Evolutionary conservation across 163 green algal species (phyloP), one percentile per base, ranked within the genome.

Genomic region (Chlorella variabilis): DNA sequence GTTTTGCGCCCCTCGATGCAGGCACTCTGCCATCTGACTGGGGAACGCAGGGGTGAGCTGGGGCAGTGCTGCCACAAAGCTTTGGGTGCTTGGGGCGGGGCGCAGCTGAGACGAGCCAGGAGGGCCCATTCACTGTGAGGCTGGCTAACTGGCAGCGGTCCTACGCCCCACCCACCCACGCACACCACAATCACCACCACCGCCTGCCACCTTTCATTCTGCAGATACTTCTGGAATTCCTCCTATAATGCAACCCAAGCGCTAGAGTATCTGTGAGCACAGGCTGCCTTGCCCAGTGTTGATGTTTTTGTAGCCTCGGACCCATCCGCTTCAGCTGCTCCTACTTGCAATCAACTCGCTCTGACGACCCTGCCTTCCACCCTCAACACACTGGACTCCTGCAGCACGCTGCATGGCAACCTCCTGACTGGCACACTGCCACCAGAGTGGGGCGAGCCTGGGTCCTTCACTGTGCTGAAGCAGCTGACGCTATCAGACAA

Each of bases 331-430:
- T 23, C 66, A 29, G 41, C 11, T 39, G 4, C 21, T 54, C 45
- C 45, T 54, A 13, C 15, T 33, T 41, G 61, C n/a, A n/a, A n/a
- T n/a, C n/a, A n/a, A n/a, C n/a, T n/a, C n/a, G n/a, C n/a, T n/a
- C 63, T 49, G 63, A 18, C 29, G 17, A 48, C 2, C 27, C 33
- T 25, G 13, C 41, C 39, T 58, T 23, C 34, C 63, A 31, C 20
- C 63, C 63, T 71, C 18, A 4, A 70, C 54, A 18, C n/a, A n/a
- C n/a, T n/a, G n/a, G n/a, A n/a, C 3, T 21, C 13, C 42, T 33
- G 49, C 77, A 83, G 77, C 13, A 59, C 29, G n/a, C 66, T 83
- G 48, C 77, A 83, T 36, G 51, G 49, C 36, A 83, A 83, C 66
- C 58, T 42, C 34, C 51, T 83, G 20, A 77, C 77, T 2, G 77